phyloP scores from a whole-genome alignment of 2,329 filamentous ascomycete genomes.

The Fusarium circinatum region DNA sequence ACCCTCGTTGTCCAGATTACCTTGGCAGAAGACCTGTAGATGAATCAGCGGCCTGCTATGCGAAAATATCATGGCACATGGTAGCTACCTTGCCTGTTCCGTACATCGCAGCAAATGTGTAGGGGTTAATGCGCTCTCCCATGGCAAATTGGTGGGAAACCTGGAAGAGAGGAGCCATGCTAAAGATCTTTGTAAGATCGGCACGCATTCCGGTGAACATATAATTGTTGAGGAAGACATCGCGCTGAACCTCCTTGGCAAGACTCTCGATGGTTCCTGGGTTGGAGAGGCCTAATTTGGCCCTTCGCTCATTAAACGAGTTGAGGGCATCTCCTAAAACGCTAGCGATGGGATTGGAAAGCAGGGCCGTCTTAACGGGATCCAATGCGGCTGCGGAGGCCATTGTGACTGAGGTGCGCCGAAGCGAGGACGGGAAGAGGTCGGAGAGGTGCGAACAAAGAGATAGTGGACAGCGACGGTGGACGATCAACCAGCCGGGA shows the following conservation, averaged over 20 bases:
- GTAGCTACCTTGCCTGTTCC: conserved; percentile 83
- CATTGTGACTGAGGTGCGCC: conserved; percentile 56
- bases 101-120: conserved; percentile 93
- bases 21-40: conserved; percentile 89
- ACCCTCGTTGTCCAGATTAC: conserved; percentile 92
- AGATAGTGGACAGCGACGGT: conserved; percentile 32
- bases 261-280: conserved; percentile 92
- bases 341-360: conserved; percentile 77
- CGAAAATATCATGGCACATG: conserved; percentile 5
- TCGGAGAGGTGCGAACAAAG: conserved; percentile 39
- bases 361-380: conserved; percentile 70
- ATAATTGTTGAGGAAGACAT: conserved; percentile 95
- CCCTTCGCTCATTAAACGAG: conserved; percentile 86
- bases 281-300: conserved; percentile 87
- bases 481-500: conserved; percentile 20
- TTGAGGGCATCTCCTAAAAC: conserved; percentile 80
- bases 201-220: conserved; percentile 97
- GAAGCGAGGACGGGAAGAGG: conserved; percentile 38
- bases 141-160: conserved; percentile 97
- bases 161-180: conserved; percentile 93
- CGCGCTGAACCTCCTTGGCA: conserved; percentile 91
- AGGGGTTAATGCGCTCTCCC: conserved; percentile 92
- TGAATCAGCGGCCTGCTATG: conserved; percentile 30
- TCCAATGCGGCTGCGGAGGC: conserved; percentile 60
- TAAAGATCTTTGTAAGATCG: conserved; percentile 96